Conservation (phyloP, 306 rosid genomes). For the Quercus ilex region DNA sequence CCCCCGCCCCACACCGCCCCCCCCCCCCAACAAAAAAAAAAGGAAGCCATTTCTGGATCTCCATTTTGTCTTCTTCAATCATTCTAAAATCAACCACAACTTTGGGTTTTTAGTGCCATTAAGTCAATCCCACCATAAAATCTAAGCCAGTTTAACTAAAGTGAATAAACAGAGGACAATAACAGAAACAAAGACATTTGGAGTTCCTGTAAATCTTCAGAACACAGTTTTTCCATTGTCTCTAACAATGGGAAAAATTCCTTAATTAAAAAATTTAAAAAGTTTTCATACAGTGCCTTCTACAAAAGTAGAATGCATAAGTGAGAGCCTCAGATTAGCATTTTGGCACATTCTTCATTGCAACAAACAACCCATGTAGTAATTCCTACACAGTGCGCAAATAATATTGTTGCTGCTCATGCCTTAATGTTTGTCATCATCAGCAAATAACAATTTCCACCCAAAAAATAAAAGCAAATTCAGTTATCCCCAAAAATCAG, state of each 20-base stretch:
- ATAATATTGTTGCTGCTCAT: conserved; percentile 19
- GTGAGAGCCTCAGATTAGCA: conserved; percentile 71
- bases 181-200: neutral
- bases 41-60: neutral
- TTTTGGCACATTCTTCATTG: conserved; percentile 70
- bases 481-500: neutral
- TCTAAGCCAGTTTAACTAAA: neutral
- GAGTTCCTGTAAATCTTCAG: neutral
- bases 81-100: neutral
- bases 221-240: too few species aligned
- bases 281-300: neutral
- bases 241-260: too few species aligned
- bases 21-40: neutral
- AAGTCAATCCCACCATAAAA: neutral
- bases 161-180: neutral
- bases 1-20: too few species aligned
- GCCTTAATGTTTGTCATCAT: conserved; percentile 5
- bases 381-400: conserved; percentile 51
- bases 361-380: conserved; percentile 50
- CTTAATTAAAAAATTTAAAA: too few species aligned
- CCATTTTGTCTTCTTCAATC: neutral
- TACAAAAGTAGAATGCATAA: neutral
- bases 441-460: neutral
- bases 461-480: neutral
- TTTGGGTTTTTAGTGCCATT: neutral